These are phyloP conservation scores for Cyberlindnera suaveolens DNA, from an alignment of 805 yeast genomes.

Conservation along the genomic window DNA sequence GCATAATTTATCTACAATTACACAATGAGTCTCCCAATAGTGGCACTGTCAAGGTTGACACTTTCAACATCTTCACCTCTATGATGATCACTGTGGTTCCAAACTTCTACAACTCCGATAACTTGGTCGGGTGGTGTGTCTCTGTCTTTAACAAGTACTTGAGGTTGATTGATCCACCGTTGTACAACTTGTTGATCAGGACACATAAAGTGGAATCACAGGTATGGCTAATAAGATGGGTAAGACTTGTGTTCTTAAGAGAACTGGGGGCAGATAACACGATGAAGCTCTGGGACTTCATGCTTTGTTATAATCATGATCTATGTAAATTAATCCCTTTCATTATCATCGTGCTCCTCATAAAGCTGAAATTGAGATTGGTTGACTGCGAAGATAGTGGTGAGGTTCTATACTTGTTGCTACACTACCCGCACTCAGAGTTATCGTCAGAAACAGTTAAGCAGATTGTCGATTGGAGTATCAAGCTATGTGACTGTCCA, in stretches of 20 bases:
- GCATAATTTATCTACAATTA: conserved; percentile 37
- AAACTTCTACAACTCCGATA: conserved; percentile 36
- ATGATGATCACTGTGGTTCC: conserved; percentile 38
- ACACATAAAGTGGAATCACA: conserved; percentile 41
- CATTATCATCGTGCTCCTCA: conserved; percentile 33
- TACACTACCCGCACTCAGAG: conserved; percentile 36
- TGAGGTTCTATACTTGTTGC: conserved; percentile 37
- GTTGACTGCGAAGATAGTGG: conserved; percentile 41
- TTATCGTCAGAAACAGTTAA: conserved; percentile 25
- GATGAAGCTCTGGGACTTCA: conserved; percentile 36
- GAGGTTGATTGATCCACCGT: conserved; percentile 39
- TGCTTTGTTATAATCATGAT: conserved; percentile 27
- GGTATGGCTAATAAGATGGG: conserved; percentile 46
- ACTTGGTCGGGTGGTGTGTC: conserved; percentile 36
- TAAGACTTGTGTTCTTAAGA: conserved; percentile 37
- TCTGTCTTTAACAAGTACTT: conserved; percentile 35
- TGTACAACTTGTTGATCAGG: conserved; percentile 38
- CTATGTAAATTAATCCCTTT: conserved; percentile 32
- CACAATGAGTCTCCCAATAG: conserved; percentile 27
- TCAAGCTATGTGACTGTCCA: conserved; percentile 27
- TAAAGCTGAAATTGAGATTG: conserved; percentile 38
- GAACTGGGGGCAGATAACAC: conserved; percentile 37
- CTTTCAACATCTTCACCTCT: conserved; percentile 40
- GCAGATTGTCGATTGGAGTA: conserved; percentile 28
- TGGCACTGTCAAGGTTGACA: conserved; percentile 24